Percentiles rank a stretch among this genome's conserved stretches.
phyloP scores from a whole-genome alignment of 2,329 filamentous ascomycete species.

The Diatrype stigma region DNA sequence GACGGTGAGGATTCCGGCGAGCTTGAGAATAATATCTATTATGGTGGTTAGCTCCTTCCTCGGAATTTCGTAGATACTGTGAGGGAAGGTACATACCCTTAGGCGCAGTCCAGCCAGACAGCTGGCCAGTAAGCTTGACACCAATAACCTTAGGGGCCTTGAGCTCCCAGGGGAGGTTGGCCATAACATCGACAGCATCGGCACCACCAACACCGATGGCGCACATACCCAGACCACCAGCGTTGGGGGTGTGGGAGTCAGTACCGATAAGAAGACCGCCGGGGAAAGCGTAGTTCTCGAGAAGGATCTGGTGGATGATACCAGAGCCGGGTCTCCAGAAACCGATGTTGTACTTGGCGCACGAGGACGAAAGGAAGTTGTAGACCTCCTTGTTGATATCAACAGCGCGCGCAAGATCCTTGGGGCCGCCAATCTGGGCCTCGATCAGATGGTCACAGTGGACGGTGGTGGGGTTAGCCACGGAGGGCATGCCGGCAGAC shows the following conservation, averaged over 20 bases:
- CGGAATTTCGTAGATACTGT: neutral
- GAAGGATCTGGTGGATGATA: constrained; percentile 98
- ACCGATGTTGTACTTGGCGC: constrained; percentile 99
- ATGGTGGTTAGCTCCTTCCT: constrained; percentile 6
- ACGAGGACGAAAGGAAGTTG: constrained; percentile 89
- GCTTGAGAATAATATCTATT: constrained; percentile 90
- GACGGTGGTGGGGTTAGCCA: constrained; percentile 91
- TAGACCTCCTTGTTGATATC: constrained; percentile 99
- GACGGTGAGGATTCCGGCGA: constrained; percentile 93
- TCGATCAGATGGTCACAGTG: constrained; percentile 99
- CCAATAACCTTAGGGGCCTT: constrained; percentile 97
- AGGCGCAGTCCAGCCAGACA: constrained; percentile 88
- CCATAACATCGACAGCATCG: constrained; percentile 96
- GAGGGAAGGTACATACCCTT: constrained; percentile 63
- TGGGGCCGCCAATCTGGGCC: constrained; percentile 85
- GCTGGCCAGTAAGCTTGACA: constrained; percentile 84
- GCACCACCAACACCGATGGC: constrained; percentile 97
- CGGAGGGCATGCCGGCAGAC: constrained; percentile 93
- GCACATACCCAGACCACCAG: constrained; percentile 89
- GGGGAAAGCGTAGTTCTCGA: constrained; percentile 99
- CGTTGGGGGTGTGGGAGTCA: constrained; percentile 97
- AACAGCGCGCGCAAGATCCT: constrained; percentile 88
- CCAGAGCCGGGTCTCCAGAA: constrained; percentile 99
- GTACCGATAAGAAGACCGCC: constrained; percentile 97
- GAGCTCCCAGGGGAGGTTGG: constrained; percentile 74